Conservation (phyloP, 1,284 basidiomycete species). For the Grifola frondosa region DNA sequence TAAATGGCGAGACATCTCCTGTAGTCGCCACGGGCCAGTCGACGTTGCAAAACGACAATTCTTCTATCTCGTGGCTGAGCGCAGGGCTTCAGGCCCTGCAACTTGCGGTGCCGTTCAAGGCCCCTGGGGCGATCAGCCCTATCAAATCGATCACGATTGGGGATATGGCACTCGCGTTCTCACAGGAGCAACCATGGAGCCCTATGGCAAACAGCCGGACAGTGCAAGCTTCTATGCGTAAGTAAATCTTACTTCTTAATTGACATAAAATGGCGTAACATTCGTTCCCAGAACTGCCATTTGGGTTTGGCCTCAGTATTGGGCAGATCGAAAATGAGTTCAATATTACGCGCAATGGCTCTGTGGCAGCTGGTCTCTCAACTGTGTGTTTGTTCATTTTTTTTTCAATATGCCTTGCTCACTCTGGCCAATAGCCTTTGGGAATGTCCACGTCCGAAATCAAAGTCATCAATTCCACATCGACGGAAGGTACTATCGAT, state of each 20-base stretch:
- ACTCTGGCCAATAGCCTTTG: slow-evolving; percentile 34
- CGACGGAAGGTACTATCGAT: slow-evolving; percentile 67
- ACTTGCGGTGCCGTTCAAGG: slow-evolving; percentile 64
- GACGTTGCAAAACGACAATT: slow-evolving; percentile 53
- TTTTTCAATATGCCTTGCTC: slow-evolving; percentile 31
- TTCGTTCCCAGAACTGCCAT: slow-evolving; percentile 49
- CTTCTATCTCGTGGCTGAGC: slow-evolving; percentile 65
- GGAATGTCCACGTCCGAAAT: slow-evolving; percentile 61
- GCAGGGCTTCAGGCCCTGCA: slow-evolving; percentile 57
- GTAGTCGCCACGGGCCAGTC: slow-evolving; percentile 64
- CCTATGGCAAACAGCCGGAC: slow-evolving; percentile 59
- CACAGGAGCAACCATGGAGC: slow-evolving; percentile 53
- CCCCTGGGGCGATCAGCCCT: slow-evolving; percentile 56
- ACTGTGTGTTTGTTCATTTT: slow-evolving; percentile 33
- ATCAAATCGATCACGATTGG: slow-evolving; percentile 70
- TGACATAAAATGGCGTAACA: neutral
- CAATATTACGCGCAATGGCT: slow-evolving; percentile 55
- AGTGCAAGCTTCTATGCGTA: slow-evolving; percentile 59
- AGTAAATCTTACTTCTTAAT: slow-evolving; percentile 34
- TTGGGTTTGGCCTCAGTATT: slow-evolving; percentile 73
- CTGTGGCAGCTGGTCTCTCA: slow-evolving; percentile 51
- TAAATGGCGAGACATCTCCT: slow-evolving; percentile 62
- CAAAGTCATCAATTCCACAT: slow-evolving; percentile 46
- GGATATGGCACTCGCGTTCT: slow-evolving; percentile 60
- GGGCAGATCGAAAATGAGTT: slow-evolving; percentile 67